phyloP scores from a whole-genome alignment of 331 rosid genomes.

The Telfairia occidentalis region DNA sequence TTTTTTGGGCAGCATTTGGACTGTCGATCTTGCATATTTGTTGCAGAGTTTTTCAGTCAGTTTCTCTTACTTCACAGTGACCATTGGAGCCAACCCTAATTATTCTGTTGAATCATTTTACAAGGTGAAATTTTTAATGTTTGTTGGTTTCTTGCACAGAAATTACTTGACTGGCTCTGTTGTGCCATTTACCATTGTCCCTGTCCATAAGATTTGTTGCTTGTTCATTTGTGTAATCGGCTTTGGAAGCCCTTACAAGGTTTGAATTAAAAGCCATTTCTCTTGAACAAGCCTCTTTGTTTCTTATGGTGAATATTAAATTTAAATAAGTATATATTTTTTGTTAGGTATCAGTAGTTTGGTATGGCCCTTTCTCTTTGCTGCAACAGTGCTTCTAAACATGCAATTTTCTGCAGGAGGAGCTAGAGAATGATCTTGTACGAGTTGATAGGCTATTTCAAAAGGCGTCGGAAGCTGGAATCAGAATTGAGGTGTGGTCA shows the following conservation, averaged over 20 bases:
- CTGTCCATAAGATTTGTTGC: not conserved
- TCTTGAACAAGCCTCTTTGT: not conserved
- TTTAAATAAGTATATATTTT: not conserved
- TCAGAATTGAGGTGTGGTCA: slow-evolving; percentile 59
- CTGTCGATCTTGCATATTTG: slow-evolving; percentile 85
- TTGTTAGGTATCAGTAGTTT: not conserved
- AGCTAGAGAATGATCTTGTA: slow-evolving; percentile 59
- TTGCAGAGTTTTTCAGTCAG: slow-evolving; percentile 56
- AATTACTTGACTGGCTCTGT: not conserved
- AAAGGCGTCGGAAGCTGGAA: slow-evolving; percentile 60
- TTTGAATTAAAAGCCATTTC: not conserved
- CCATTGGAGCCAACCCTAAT: slow-evolving; percentile 88
- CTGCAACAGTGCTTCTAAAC: slow-evolving; percentile 12
- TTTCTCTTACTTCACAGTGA: slow-evolving; percentile 83
- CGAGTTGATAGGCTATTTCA: slow-evolving; percentile 75
- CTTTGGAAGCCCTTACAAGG: not conserved
- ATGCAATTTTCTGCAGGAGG: slow-evolving; percentile 50
- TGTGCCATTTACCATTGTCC: not conserved
- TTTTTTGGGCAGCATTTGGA: slow-evolving; percentile 76
- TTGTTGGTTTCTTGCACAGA: not conserved
- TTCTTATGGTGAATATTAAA: not conserved
- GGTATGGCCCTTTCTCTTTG: not conserved
- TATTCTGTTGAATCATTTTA: slow-evolving; percentile 79
- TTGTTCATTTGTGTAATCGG: not conserved
- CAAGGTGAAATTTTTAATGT: slow-evolving; percentile 45